Evolutionary conservation across 768 basidiomycete species (phyloP).

Genomic region (Leccinum uliginosum): DNA sequence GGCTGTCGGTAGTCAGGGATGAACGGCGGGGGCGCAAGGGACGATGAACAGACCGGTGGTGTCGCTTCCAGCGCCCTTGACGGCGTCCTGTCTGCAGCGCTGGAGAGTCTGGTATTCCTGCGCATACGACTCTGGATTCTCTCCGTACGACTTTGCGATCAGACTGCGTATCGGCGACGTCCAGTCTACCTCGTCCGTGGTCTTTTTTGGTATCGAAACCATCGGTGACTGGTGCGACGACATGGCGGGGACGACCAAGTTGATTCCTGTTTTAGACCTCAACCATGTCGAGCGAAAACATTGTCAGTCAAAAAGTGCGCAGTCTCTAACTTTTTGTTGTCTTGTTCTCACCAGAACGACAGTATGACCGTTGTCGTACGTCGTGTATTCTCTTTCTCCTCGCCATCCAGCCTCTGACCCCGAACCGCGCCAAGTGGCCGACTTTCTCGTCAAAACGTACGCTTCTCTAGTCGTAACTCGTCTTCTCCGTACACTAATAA

Average conservation of each 20-base stretch:
- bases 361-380: slow-evolving; percentile 88
- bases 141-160: slow-evolving; percentile 65
- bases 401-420: slow-evolving; percentile 16
- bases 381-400: slow-evolving; percentile 34
- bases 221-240: slow-evolving; percentile 81
- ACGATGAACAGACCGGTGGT: slow-evolving; percentile 61
- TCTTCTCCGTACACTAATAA: slow-evolving; percentile 11
- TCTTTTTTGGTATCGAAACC: slow-evolving; percentile 41
- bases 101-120: slow-evolving; percentile 83
- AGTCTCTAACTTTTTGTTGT: background rate
- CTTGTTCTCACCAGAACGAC: background rate
- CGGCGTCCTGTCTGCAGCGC: slow-evolving; percentile 92
- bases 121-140: slow-evolving; percentile 84
- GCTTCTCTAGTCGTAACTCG: slow-evolving; percentile 25
- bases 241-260: slow-evolving; percentile 36
- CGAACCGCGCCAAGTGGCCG: slow-evolving; percentile 55
- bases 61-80: slow-evolving; percentile 94
- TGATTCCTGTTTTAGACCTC: slow-evolving; percentile 37
- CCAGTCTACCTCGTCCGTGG: slow-evolving; percentile 97
- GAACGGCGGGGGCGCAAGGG: background rate
- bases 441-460: slow-evolving; percentile 83
- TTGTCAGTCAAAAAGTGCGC: slow-evolving; percentile 81
- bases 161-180: slow-evolving; percentile 79
- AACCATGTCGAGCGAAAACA: slow-evolving; percentile 75
- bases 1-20: slow-evolving; percentile 39